These are phyloP conservation scores for Wolfiporia cocos DNA, from an alignment of 1,284 basidiomycete genomes.

Conservation along the genomic window DNA sequence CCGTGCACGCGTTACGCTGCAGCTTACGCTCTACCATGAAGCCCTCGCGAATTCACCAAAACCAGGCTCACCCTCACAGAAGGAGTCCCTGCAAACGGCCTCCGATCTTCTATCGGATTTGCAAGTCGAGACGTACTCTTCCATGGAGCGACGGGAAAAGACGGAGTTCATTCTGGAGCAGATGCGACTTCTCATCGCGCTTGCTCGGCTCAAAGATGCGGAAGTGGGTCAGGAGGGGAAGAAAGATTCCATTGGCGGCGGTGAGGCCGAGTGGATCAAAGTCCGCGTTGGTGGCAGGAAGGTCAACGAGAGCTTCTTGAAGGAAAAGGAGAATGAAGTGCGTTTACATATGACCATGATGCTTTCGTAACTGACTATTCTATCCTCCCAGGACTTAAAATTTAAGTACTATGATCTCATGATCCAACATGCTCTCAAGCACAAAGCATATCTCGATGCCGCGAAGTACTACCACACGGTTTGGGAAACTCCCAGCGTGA, in stretches of 20 bases:
- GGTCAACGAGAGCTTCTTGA: slow-evolving; percentile 92
- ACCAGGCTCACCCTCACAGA: slow-evolving; percentile 38
- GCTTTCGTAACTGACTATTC: slow-evolving; percentile 7
- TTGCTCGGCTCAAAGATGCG: slow-evolving; percentile 67
- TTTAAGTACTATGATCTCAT: slow-evolving; percentile 94
- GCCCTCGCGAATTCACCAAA: slow-evolving; percentile 40
- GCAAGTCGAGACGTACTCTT: slow-evolving; percentile 98
- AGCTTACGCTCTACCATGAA: slow-evolving; percentile 84
- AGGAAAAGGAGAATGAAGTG: slow-evolving; percentile 85
- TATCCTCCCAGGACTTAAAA: slow-evolving; percentile 78
- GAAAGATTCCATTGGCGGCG: slow-evolving; percentile 56
- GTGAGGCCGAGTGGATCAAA: slow-evolving; percentile 87
- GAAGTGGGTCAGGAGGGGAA: slow-evolving; percentile 45
- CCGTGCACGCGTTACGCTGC: slow-evolving; percentile 87
- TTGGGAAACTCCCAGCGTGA: slow-evolving; percentile 92
- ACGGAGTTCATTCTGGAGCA: slow-evolving; percentile 98
- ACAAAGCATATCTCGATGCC: slow-evolving; percentile 85
- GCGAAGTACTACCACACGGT: slow-evolving; percentile 96
- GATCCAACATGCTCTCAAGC: slow-evolving; percentile 89
- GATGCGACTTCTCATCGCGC: slow-evolving; percentile 81
- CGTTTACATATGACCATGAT: slow-evolving; percentile 18
- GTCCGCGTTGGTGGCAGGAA: slow-evolving; percentile 90
- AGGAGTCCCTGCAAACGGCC: slow-evolving; percentile 72
- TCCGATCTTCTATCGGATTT: slow-evolving; percentile 92
- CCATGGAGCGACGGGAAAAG: slow-evolving; percentile 97